phyloP scores from a whole-genome alignment of 1,284 basidiomycete genomes.

The Mycena citricolor region DNA sequence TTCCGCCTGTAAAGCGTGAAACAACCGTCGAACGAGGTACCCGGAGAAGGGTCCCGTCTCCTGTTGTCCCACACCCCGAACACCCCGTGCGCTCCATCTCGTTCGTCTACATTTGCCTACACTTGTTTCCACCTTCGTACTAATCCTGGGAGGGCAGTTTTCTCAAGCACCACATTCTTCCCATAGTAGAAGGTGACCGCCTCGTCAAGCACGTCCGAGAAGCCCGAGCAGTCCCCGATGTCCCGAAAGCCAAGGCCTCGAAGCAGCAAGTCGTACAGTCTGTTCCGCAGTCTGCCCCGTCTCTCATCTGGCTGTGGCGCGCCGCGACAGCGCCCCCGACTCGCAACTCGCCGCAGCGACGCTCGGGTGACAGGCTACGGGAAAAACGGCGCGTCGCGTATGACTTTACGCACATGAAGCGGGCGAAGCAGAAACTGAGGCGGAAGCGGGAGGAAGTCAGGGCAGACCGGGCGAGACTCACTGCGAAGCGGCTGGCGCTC shows the following conservation, averaged over 20 bases:
- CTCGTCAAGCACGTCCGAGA: conserved; percentile 46
- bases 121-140: background rate
- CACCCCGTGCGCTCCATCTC: conserved; percentile 53
- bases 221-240: conserved; percentile 28
- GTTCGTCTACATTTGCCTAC: conserved; percentile 32
- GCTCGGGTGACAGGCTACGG: too few species aligned
- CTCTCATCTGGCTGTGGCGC: conserved; percentile 17
- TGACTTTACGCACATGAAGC: conserved; percentile 24
- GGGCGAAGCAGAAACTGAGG: conserved; percentile 16
- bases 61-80: conserved; percentile 38
- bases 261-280: background rate
- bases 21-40: background rate
- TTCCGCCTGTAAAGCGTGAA: background rate
- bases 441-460: conserved; percentile 10
- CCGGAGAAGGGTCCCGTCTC: conserved; percentile 15
- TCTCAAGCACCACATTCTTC: conserved; percentile 54
- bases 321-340: conserved; percentile 1
- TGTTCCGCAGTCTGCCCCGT: background rate
- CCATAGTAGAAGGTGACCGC: conserved; percentile 41
- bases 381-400: conserved; percentile 12
- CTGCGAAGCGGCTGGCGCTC: background rate
- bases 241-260: background rate
- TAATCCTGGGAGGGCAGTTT: conserved; percentile 41
- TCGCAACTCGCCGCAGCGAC: background rate
- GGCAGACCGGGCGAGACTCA: conserved; percentile 6